Conservation (phyloP, 2,329 filamentous ascomycete genomes). For the Fusarium sp. region DNA sequence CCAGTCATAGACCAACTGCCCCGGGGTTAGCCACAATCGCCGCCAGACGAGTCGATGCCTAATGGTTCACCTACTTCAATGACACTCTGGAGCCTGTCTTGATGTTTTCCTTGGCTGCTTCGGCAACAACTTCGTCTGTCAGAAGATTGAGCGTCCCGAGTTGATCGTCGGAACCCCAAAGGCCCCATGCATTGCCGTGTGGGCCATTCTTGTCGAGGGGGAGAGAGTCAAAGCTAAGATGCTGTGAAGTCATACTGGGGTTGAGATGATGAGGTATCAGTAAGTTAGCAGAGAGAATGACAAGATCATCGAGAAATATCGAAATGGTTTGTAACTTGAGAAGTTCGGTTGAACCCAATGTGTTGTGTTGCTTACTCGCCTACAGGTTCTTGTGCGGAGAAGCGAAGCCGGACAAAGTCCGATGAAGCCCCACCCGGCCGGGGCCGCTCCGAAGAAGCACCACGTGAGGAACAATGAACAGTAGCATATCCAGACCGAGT, state of each 20-base stretch:
- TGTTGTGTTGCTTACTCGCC: neutral
- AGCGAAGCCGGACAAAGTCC: neutral
- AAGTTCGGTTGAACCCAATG: neutral
- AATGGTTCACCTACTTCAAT: neutral
- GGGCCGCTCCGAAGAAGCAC: neutral
- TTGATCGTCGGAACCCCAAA: conserved; percentile 14
- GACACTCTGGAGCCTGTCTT: conserved; percentile 6
- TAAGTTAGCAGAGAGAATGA: neutral
- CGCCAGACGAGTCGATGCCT: neutral
- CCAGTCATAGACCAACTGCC: conserved; percentile 30
- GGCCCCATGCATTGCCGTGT: conserved; percentile 15
- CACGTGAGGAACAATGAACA: neutral
- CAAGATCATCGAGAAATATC: neutral
- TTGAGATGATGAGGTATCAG: neutral
- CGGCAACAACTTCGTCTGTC: neutral
- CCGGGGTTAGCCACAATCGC: neutral
- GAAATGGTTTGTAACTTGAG: neutral
- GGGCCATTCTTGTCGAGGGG: conserved; percentile 19
- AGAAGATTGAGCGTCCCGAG: conserved; percentile 14
- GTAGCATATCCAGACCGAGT: neutral
- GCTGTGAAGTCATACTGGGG: neutral
- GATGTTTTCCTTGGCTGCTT: conserved; percentile 17
- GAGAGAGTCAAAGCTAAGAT: conserved; percentile 2
- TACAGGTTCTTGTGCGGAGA: neutral
- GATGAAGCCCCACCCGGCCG: neutral